Conservation (phyloP, 352 stramenopile species). For the Stephanocyclus meneghinianus region DNA sequence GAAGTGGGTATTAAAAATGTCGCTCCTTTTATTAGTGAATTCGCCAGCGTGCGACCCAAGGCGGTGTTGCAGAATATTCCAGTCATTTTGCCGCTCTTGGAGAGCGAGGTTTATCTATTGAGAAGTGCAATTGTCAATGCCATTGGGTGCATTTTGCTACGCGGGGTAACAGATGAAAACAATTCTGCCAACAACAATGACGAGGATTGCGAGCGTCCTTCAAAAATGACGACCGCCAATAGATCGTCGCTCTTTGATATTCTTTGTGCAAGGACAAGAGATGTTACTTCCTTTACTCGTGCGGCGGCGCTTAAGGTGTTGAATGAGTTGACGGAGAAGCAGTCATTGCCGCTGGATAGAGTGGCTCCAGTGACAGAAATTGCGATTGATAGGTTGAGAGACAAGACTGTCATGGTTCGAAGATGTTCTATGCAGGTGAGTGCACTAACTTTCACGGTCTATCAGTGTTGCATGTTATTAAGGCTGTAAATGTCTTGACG, state of each 20-base stretch:
- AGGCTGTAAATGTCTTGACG: neutral
- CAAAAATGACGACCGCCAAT: constrained; percentile 57
- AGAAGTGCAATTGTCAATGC: constrained; percentile 73
- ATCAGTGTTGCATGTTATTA: neutral
- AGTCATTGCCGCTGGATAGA: constrained; percentile 84
- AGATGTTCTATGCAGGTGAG: constrained; percentile 84
- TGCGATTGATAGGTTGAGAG: constrained; percentile 88
- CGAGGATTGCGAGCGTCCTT: constrained; percentile 28
- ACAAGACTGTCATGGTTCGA: constrained; percentile 91
- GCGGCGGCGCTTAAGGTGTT: constrained; percentile 90
- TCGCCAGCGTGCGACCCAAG: constrained; percentile 56
- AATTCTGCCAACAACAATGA: constrained; percentile 12
- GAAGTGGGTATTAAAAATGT: constrained; percentile 72
- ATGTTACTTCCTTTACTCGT: constrained; percentile 91
- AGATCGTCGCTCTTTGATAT: constrained; percentile 84
- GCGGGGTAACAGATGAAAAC: constrained; percentile 42
- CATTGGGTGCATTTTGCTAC: constrained; percentile 67
- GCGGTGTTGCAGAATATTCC: constrained; percentile 70
- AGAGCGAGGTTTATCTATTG: constrained; percentile 73
- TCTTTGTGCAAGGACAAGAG: constrained; percentile 87
- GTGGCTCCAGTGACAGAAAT: constrained; percentile 82
- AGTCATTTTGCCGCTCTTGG: constrained; percentile 70
- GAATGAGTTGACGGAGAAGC: constrained; percentile 85
- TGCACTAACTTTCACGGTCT: neutral
- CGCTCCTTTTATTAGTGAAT: constrained; percentile 73